Evolutionary conservation across 1,139 yeast species (phyloP), one percentile per base, ranked within the genome.

Genomic region (Candida sp.): DNA sequence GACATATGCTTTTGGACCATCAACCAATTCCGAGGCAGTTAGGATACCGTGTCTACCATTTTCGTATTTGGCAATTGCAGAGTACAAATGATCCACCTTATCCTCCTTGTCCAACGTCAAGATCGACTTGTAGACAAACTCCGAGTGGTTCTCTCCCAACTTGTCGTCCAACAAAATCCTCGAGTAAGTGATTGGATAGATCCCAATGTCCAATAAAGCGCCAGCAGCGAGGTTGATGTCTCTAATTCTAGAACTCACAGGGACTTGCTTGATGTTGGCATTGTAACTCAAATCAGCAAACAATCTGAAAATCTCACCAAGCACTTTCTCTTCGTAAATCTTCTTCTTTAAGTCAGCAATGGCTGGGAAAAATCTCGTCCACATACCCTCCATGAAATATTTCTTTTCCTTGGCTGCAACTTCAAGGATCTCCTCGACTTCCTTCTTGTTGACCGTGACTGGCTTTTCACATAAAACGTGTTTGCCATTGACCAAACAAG

Each of bases 401-500:
- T 77, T 69, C 2, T 71, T 67, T 60, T 78, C 74, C 47, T 66
- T 59, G 55, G 69, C 68, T 9, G 88, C 89, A 47, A 77, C 70
- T 3, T 64, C 71, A 45, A 77, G 66, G 17, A 84, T 61, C 42
- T 73, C 77, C 31, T 68, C 61, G 7, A 84, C 73, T 49, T 84
- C 86, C 34, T 65, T 64, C 3, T 68, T 68, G 55, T 82, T 85
- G 46, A 85, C 74, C 2, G 87, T 79, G 57, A 83, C 72, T 2
- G 89, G 86, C 64, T 85, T 85, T 60, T 85, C 90, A 59, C 86
- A 80, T 49, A 85, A 69, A 30, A 84, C 85, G 62, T 83, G 83
- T 47, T 67, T 65, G n/a, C 80, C 84, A 40, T 80, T 73, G 22
- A 71, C 66, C 55, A 85, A 69, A n/a, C 86, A 84, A 41, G 68